These are phyloP conservation scores for Cichorium intybus DNA, from an alignment of 140 eudicot genomes.

Conservation along the genomic window DNA sequence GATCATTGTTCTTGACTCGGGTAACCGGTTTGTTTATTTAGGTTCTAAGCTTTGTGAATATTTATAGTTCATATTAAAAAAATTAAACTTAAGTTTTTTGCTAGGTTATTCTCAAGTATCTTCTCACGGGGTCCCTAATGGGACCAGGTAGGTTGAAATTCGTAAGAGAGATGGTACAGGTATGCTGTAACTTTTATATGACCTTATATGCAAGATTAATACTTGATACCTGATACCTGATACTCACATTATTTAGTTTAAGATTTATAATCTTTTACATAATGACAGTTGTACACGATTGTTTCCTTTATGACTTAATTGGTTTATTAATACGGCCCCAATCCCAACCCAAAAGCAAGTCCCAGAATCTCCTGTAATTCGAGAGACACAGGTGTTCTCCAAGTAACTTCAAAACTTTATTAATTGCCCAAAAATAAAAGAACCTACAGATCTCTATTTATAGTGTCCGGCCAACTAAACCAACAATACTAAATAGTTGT, in stretches of 20 bases:
- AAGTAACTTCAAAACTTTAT: too few species aligned
- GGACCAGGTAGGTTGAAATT: slow-evolving; percentile 98
- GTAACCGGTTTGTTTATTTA: slow-evolving; percentile 85
- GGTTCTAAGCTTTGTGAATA: neutral
- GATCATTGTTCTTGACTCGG: slow-evolving; percentile 90
- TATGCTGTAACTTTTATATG: slow-evolving; percentile 25
- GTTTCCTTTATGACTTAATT: too few species aligned
- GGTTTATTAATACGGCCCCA: too few species aligned
- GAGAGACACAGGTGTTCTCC: too few species aligned
- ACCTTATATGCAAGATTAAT: neutral
- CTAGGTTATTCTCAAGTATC: slow-evolving; percentile 94
- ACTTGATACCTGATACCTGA: too few species aligned
- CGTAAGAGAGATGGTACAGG: slow-evolving; percentile 97
- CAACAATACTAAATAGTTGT: too few species aligned
- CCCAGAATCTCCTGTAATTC: too few species aligned
- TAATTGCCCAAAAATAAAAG: too few species aligned
- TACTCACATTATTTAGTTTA: neutral
- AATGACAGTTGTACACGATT: too few species aligned
- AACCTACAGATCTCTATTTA: too few species aligned
- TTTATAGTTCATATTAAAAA: slow-evolving; percentile 18
- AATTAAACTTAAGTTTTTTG: slow-evolving; percentile 11
- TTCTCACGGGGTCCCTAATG: slow-evolving; percentile 90
- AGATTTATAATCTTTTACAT: neutral
- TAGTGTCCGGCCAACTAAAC: too few species aligned
- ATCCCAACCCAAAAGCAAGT: too few species aligned